Percentiles rank a stretch among this genome's conserved stretches.
Evolutionary conservation across 164 flowering plant species (phyloP).

Genomic region (Echeveria elegans): DNA sequence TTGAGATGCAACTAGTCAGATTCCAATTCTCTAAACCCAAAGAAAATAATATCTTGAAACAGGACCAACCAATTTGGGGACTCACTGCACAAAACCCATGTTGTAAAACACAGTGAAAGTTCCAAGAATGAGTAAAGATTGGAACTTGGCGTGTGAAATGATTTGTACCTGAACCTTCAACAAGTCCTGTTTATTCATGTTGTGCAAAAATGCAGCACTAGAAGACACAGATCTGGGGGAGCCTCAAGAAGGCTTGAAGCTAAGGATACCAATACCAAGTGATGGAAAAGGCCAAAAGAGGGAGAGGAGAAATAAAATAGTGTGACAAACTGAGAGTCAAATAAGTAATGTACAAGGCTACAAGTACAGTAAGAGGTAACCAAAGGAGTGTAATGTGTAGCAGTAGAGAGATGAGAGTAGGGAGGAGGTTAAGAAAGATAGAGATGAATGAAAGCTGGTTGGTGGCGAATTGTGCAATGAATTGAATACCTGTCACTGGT

Average conservation of each 20-base stretch:
- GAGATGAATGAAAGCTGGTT: slow-evolving; percentile 10
- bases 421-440: background rate
- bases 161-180: slow-evolving; percentile 30
- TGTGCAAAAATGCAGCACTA: slow-evolving; percentile 2
- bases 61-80: background rate
- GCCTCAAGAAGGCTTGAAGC: slow-evolving; percentile 7
- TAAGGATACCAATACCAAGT: slow-evolving; percentile 10
- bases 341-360: slow-evolving; percentile 7
- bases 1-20: slow-evolving; percentile 1
- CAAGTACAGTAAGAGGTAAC: background rate
- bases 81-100: background rate
- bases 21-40: background rate
- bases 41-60: background rate
- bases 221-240: slow-evolving; percentile 3
- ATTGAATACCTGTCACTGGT: slow-evolving; percentile 9
- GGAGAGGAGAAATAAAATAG: background rate
- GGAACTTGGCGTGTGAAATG: background rate
- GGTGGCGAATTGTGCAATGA: too few relatives aligned
- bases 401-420: background rate
- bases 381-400: background rate
- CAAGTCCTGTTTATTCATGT: slow-evolving; percentile 32
- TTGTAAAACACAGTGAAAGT: background rate
- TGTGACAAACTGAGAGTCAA: slow-evolving; percentile 7
- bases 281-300: background rate
- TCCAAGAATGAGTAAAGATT: background rate